Evolutionary conservation across 805 yeast genomes (phyloP).

Genomic region (Metschnikowia amazonensis): DNA sequence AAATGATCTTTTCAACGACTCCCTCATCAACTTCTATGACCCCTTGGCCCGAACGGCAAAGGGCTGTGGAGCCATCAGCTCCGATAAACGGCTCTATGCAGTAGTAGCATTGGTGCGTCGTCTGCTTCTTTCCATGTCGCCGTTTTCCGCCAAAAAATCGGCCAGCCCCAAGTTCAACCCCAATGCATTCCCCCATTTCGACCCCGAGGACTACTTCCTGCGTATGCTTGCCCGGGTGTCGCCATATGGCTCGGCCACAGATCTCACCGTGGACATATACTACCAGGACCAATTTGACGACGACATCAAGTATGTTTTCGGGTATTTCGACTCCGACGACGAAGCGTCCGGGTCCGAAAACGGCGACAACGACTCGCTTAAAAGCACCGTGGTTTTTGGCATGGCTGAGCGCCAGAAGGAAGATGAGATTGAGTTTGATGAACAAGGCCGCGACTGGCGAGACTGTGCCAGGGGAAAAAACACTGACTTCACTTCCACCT

Average conservation of each 20-base stretch:
- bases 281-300: conserved; percentile 66
- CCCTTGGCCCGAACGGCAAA: conserved; percentile 59
- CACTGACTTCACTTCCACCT: conserved; percentile 22
- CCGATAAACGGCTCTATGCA: conserved; percentile 56
- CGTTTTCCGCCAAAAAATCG: not conserved
- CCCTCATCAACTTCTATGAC: conserved; percentile 57
- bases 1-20: conserved; percentile 59
- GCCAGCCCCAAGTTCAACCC: not conserved
- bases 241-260: conserved; percentile 21
- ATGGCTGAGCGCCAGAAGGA: conserved; percentile 21
- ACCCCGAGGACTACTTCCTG: conserved; percentile 10
- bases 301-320: conserved; percentile 59
- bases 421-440: conserved; percentile 47
- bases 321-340: conserved; percentile 41
- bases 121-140: conserved; percentile 21
- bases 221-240: conserved; percentile 9
- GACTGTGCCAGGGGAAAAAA: conserved; percentile 65
- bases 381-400: conserved; percentile 11
- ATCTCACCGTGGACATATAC: conserved; percentile 51
- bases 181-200: conserved; percentile 12
- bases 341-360: conserved; percentile 10
- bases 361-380: conserved; percentile 7
- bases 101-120: conserved; percentile 44
- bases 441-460: conserved; percentile 66
- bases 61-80: conserved; percentile 55